Evolutionary conservation across 176 grass and related monocot species (phyloP).

Genomic region (Saccharum spontaneum): DNA sequence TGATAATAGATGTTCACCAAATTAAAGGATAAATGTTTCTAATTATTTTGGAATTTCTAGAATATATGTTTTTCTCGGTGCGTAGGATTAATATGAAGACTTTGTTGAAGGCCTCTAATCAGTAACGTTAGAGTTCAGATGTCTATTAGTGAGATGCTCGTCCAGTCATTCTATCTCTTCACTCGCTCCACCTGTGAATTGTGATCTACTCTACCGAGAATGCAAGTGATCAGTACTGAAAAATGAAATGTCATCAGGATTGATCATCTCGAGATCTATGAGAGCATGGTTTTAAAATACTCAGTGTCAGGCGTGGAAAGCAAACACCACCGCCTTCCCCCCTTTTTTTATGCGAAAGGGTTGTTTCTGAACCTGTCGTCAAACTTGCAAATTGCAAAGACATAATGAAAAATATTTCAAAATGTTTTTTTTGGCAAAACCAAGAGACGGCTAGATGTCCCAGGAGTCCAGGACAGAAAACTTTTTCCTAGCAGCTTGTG

Average conservation of each 20-base stretch:
- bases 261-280: not conserved
- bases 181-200: not conserved
- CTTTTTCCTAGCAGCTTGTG: not conserved
- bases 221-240: not conserved
- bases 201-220: not conserved
- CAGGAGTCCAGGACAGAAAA: not conserved
- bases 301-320: not conserved
- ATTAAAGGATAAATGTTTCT: not conserved
- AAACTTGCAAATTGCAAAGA: not conserved
- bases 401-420: not conserved
- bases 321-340: not conserved
- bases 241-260: not conserved
- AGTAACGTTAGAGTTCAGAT: not conserved
- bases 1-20: not conserved
- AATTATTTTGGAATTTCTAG: not conserved
- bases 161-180: not conserved
- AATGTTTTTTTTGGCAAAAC: not conserved
- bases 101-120: too few species aligned
- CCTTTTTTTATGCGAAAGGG: not conserved
- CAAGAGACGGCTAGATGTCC: not conserved
- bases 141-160: not conserved
- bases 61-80: not conserved
- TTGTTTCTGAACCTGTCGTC: not conserved
- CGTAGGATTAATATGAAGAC: not conserved
- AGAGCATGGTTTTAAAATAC: not conserved